Percentiles rank a stretch among this genome's conserved stretches.
Evolutionary conservation across 2,329 filamentous ascomycete species (phyloP).

Genomic region (Sphaceloma murrayae): DNA sequence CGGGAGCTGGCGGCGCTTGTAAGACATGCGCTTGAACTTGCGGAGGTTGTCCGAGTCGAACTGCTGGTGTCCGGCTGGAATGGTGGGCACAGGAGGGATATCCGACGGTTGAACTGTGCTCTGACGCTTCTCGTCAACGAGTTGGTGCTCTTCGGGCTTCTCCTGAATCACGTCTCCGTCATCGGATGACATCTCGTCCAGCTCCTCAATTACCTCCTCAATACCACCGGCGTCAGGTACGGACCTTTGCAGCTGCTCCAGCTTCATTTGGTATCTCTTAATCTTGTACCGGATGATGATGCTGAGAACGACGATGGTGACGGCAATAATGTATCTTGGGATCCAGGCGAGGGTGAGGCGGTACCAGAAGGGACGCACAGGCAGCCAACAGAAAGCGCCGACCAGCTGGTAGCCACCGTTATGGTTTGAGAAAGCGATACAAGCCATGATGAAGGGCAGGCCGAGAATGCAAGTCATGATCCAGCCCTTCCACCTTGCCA

Average conservation of each 20-base stretch:
- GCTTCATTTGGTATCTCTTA: slow-evolving; percentile 20
- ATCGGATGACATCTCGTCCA: slow-evolving; percentile 4
- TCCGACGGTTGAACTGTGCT: background rate
- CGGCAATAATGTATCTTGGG: slow-evolving; percentile 56
- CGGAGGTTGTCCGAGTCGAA: slow-evolving; percentile 2
- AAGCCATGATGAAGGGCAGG: slow-evolving; percentile 49
- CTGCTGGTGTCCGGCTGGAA: slow-evolving; percentile 9
- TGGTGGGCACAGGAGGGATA: slow-evolving; percentile 1
- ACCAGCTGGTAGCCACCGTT: slow-evolving; percentile 47
- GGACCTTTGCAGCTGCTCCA: slow-evolving; percentile 7
- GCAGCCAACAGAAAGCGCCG: slow-evolving; percentile 58
- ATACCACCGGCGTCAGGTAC: background rate
- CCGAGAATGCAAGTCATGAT: slow-evolving; percentile 49
- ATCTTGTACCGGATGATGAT: slow-evolving; percentile 44
- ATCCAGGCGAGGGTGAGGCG: slow-evolving; percentile 56
- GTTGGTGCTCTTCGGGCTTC: slow-evolving; percentile 4
- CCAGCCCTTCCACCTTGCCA: slow-evolving; percentile 53
- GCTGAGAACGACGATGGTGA: slow-evolving; percentile 25
- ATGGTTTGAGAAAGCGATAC: slow-evolving; percentile 50
- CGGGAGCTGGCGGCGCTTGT: slow-evolving; percentile 10
- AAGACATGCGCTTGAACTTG: slow-evolving; percentile 14
- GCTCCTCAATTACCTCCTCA: slow-evolving; percentile 7
- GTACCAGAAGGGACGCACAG: slow-evolving; percentile 54
- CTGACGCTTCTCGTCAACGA: slow-evolving; percentile 5
- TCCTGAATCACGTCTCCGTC: background rate